Conservation (phyloP, 257 asterid genomes). For the Primulina huaijiensis region DNA sequence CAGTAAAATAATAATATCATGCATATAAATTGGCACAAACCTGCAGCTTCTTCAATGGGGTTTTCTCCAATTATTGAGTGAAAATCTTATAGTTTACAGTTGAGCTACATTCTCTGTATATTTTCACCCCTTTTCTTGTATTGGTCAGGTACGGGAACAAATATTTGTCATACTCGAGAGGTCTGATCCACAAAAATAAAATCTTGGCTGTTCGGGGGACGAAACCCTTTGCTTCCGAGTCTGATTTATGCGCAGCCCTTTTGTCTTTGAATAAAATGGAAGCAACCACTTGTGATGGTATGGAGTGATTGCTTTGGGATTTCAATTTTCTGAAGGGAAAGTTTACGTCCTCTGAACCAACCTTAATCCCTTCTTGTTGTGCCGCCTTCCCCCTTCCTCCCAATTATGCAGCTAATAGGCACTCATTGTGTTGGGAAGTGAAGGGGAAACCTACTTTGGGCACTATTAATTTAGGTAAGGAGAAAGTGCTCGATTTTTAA, state of each 20-base stretch:
- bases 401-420: constrained; percentile 15
- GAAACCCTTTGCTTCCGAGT: constrained; percentile 1
- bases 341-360: constrained; percentile 9
- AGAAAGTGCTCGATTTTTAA: background rate
- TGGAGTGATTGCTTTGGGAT: background rate
- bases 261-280: background rate
- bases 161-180: background rate
- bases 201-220: background rate
- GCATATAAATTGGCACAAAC: background rate
- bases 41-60: background rate
- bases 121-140: background rate
- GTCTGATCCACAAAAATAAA: background rate
- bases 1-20: too few relatives aligned
- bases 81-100: background rate
- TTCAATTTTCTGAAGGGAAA: background rate
- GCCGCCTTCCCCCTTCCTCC: constrained; percentile 1
- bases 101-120: background rate
- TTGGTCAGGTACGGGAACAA: background rate
- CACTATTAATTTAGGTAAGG: constrained; percentile 7
- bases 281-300: background rate
- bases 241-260: background rate
- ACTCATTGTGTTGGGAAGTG: constrained; percentile 19
- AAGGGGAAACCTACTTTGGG: constrained; percentile 4
- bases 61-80: background rate
- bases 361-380: constrained; percentile 3